Conservation (phyloP, 2,329 filamentous ascomycete species). For the Lasiodiplodia theobromae region DNA sequence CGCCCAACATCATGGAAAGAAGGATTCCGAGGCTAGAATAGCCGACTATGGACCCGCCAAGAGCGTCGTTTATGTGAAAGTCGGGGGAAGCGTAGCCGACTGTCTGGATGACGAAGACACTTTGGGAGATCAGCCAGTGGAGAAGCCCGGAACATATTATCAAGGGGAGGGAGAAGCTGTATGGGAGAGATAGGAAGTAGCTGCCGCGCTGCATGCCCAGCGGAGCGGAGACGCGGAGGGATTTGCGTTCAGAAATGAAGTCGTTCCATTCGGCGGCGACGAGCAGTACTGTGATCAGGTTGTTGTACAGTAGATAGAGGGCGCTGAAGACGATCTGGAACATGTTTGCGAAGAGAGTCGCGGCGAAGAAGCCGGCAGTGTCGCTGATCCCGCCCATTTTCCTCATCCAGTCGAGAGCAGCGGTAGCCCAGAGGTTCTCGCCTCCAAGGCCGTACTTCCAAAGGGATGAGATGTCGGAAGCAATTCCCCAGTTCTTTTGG, state of each 20-base stretch:
- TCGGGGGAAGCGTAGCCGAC: neutral
- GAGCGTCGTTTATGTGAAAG: slow-evolving; percentile 18
- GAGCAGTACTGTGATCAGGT: slow-evolving; percentile 56
- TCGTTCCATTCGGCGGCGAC: slow-evolving; percentile 56
- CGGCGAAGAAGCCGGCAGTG: neutral
- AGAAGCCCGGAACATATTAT: slow-evolving; percentile 41
- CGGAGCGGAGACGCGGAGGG: slow-evolving; percentile 48
- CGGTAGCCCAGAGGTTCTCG: neutral
- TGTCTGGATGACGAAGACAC: slow-evolving; percentile 48
- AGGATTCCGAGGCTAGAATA: slow-evolving; percentile 32
- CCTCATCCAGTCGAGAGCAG: neutral
- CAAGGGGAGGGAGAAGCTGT: slow-evolving; percentile 47
- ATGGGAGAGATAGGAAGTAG: slow-evolving; percentile 52
- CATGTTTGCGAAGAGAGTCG: neutral
- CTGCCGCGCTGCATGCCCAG: slow-evolving; percentile 46
- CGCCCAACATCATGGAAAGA: neutral
- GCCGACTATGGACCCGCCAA: neutral
- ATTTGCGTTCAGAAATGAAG: slow-evolving; percentile 45
- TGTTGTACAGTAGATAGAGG: slow-evolving; percentile 56
- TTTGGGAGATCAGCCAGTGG: slow-evolving; percentile 55
- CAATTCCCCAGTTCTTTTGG: neutral
- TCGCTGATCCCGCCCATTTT: neutral
- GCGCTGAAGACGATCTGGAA: slow-evolving; percentile 49
- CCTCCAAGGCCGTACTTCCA: neutral
- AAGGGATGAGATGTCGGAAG: neutral